Percentiles rank a stretch among this genome's conserved stretches.
Evolutionary conservation across 352 stramenopile genomes (phyloP).

Genomic region (Globisporangium yorkense): DNA sequence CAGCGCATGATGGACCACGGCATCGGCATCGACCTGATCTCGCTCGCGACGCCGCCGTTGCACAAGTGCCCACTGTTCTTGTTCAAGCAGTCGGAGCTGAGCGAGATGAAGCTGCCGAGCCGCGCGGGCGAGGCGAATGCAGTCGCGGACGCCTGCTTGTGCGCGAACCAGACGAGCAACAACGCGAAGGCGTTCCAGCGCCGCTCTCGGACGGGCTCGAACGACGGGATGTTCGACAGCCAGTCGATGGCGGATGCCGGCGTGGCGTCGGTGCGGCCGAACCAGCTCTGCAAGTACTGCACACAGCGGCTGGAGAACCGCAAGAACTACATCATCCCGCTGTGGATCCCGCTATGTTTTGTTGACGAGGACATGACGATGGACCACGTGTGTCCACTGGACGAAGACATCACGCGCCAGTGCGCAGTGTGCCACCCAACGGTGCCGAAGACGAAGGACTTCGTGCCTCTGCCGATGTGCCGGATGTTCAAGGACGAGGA

Average conservation of each 20-base stretch:
- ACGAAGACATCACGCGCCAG: conserved; percentile 58
- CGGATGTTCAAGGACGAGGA: conserved; percentile 59
- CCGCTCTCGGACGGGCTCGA: conserved; percentile 35
- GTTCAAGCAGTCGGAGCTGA: conserved; percentile 83
- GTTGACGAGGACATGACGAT: conserved; percentile 78
- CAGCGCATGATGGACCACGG: conserved; percentile 99
- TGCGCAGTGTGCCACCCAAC: conserved; percentile 60
- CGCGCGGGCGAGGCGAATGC: conserved; percentile 28
- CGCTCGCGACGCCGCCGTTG: conserved; percentile 90
- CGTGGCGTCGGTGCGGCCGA: conserved; percentile 29
- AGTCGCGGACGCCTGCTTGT: conserved; percentile 39
- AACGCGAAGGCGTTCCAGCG: conserved; percentile 28
- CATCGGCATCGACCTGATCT: conserved; percentile 98
- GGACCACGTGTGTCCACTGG: conserved; percentile 55
- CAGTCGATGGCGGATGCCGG: conserved; percentile 29
- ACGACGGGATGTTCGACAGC: conserved; percentile 33
- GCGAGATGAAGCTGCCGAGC: conserved; percentile 49
- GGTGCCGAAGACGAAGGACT: conserved; percentile 34
- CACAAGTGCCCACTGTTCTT: conserved; percentile 98
- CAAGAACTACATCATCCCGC: conserved; percentile 67
- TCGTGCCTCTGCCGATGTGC: conserved; percentile 71
- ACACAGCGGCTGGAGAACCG: conserved; percentile 45
- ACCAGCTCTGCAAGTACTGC: conserved; percentile 63
- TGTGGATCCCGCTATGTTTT: conserved; percentile 83
- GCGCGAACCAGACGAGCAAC: conserved; percentile 15